A percentile compares a stretch with the other conserved stretches of the same genome.
Conservation (phyloP, 164 flowering plant genomes). For the Pachysandra terminalis region DNA sequence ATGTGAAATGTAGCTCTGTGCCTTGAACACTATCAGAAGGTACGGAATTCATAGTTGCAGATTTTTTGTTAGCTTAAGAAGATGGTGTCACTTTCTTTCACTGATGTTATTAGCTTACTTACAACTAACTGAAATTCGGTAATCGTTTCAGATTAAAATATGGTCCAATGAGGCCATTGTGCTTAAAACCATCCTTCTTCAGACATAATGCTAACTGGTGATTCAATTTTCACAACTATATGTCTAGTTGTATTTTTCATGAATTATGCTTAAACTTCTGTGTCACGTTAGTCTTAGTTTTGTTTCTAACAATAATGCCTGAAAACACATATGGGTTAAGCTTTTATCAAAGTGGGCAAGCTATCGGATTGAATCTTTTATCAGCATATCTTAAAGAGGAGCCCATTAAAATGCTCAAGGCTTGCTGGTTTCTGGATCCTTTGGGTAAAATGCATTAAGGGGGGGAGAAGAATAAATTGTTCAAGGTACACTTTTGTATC, state of each 20-base stretch:
- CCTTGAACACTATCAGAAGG: slow-evolving; percentile 29
- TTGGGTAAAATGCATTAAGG: background rate
- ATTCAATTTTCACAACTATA: background rate
- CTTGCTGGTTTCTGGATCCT: background rate
- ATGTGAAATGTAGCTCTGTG: slow-evolving; percentile 22
- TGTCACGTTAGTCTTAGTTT: too few relatives aligned
- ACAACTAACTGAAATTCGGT: slow-evolving; percentile 4
- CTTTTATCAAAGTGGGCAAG: background rate
- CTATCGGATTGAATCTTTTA: background rate
- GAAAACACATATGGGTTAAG: background rate
- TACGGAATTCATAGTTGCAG: slow-evolving; percentile 24
- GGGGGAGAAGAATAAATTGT: background rate
- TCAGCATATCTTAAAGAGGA: background rate
- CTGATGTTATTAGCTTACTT: background rate
- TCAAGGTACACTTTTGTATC: background rate
- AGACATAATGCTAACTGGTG: background rate
- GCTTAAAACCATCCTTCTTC: background rate
- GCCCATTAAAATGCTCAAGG: background rate
- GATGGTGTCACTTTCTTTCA: background rate
- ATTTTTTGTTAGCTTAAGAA: slow-evolving; percentile 1
- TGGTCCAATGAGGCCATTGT: slow-evolving; percentile 13
- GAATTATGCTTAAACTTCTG: background rate
- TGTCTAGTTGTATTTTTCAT: too few relatives aligned
- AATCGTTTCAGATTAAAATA: slow-evolving; percentile 9
- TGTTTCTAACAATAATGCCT: background rate